These are phyloP conservation scores for Fusarium solani-melongenae DNA, from an alignment of 2,329 filamentous ascomycete genomes.

Conservation along the genomic window DNA sequence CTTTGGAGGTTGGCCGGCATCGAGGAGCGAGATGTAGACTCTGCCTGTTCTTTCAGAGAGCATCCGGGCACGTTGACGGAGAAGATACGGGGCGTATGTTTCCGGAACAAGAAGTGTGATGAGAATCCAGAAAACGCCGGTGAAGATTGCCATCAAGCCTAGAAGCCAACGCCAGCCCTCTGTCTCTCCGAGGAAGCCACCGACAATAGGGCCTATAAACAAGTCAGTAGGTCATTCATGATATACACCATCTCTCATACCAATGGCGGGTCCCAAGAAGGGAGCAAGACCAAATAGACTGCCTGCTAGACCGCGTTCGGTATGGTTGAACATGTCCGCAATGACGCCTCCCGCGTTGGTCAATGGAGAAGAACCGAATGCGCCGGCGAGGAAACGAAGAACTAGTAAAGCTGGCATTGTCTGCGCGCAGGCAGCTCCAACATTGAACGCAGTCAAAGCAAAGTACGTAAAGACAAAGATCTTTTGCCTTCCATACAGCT, in stretches of 20 bases:
- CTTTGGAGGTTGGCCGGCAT: slow-evolving; percentile 53
- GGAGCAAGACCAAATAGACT: slow-evolving; percentile 65
- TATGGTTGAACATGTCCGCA: slow-evolving; percentile 65
- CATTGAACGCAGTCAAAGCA: slow-evolving; percentile 69
- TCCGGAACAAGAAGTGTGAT: slow-evolving; percentile 57
- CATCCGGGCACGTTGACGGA: slow-evolving; percentile 32
- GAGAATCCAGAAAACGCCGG: slow-evolving; percentile 30
- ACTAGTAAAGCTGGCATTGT: slow-evolving; percentile 69
- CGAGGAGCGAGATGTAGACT: slow-evolving; percentile 49
- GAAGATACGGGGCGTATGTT: slow-evolving; percentile 45
- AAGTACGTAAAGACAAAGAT: slow-evolving; percentile 69
- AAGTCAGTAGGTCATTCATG: not conserved
- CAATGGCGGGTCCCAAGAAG: slow-evolving; percentile 28
- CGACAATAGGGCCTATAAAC: slow-evolving; percentile 60
- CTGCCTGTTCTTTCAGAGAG: slow-evolving; percentile 37
- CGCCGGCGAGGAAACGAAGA: slow-evolving; percentile 70
- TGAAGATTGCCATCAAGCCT: slow-evolving; percentile 55
- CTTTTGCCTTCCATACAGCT: slow-evolving; percentile 69
- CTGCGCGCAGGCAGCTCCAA: slow-evolving; percentile 65
- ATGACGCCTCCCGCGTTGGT: slow-evolving; percentile 60
- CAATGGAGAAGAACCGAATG: slow-evolving; percentile 60
- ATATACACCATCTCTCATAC: not conserved
- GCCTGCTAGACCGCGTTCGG: slow-evolving; percentile 63
- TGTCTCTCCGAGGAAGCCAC: slow-evolving; percentile 66
- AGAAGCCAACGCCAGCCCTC: slow-evolving; percentile 67